phyloP scores from a whole-genome alignment of 139 green algal species.

The Haematococcus sp. region DNA sequence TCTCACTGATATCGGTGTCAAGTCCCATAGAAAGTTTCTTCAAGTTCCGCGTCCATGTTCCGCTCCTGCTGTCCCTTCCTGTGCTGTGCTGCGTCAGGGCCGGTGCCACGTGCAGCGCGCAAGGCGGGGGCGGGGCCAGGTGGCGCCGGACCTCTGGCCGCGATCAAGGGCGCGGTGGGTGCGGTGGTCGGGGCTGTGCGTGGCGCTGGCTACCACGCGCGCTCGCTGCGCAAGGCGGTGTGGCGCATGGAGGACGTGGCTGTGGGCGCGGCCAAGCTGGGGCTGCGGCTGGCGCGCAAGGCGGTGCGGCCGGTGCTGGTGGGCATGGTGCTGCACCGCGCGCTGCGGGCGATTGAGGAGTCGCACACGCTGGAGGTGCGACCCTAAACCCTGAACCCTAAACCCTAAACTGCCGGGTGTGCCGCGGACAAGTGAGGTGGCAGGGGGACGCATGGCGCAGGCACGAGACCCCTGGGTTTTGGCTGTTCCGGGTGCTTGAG shows the following conservation, averaged over 20 bases:
- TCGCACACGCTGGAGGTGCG: constrained; percentile 5
- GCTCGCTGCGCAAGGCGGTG: constrained; percentile 17
- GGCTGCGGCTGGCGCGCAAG: constrained; percentile 23
- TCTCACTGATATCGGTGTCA: too few species aligned
- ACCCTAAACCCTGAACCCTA: neutral
- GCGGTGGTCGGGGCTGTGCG: neutral
- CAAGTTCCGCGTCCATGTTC: too few species aligned
- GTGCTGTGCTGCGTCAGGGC: too few species aligned
- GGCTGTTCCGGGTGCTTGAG: too few species aligned
- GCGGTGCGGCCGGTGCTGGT: constrained; percentile 35
- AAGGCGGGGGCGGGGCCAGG: neutral
- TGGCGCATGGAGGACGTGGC: constrained; percentile 49
- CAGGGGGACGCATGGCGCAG: too few species aligned
- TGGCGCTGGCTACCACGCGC: neutral
- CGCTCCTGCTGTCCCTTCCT: too few species aligned
- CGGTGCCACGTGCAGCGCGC: neutral
- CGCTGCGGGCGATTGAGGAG: constrained; percentile 6
- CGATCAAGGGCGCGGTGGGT: neutral
- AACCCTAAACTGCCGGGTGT: neutral
- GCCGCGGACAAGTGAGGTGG: too few species aligned
- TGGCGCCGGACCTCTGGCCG: neutral
- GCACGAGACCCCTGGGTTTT: too few species aligned
- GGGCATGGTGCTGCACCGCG: constrained; percentile 32
- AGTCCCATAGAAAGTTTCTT: too few species aligned
- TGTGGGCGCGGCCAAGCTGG: constrained; percentile 36